Evolutionary conservation across 441 rosid species (phyloP).

Genomic region (Arabidopsis hybrid): DNA sequence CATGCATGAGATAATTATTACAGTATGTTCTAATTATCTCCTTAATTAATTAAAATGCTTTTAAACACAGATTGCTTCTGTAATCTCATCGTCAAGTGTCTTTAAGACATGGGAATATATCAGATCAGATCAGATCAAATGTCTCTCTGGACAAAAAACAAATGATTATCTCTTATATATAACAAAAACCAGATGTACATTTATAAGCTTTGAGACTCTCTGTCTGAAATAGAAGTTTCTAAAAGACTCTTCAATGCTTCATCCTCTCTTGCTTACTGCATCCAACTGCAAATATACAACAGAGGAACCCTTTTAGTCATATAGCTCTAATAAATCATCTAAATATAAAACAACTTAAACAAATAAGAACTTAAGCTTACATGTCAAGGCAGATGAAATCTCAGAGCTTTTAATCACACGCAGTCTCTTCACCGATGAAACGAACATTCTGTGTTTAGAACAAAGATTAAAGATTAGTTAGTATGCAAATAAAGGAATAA

Average conservation of each 20-base stretch:
- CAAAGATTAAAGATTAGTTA: conserved; percentile 8
- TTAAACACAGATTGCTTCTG: conserved; percentile 11
- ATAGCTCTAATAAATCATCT: not conserved
- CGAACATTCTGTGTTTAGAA: conserved; percentile 69
- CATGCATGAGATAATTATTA: conserved; percentile 36
- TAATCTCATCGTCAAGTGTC: conserved; percentile 31
- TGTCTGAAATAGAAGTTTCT: conserved; percentile 5
- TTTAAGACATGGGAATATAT: conserved; percentile 13
- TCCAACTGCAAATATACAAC: conserved; percentile 49
- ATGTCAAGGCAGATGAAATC: conserved; percentile 56
- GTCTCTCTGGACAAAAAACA: conserved; percentile 34
- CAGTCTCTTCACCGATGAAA: conserved; percentile 76
- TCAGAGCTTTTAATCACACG: conserved; percentile 81
- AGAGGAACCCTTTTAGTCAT: not conserved
- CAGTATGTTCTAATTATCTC: conserved; percentile 3
- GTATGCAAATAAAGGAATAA: not conserved
- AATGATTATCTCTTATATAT: conserved; percentile 35
- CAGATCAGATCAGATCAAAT: conserved; percentile 24
- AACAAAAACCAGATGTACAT: conserved; percentile 43
- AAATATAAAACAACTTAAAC: conserved; percentile 8
- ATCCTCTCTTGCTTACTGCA: conserved; percentile 59
- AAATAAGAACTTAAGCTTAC: conserved; percentile 49
- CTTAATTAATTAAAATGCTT: conserved; percentile 5
- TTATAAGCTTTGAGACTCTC: conserved; percentile 18
- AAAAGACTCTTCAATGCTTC: conserved; percentile 23